Evolutionary conservation across 2,329 filamentous ascomycete genomes (phyloP), one percentile per base, ranked within the genome.

Genomic region (Alternaria panax): DNA sequence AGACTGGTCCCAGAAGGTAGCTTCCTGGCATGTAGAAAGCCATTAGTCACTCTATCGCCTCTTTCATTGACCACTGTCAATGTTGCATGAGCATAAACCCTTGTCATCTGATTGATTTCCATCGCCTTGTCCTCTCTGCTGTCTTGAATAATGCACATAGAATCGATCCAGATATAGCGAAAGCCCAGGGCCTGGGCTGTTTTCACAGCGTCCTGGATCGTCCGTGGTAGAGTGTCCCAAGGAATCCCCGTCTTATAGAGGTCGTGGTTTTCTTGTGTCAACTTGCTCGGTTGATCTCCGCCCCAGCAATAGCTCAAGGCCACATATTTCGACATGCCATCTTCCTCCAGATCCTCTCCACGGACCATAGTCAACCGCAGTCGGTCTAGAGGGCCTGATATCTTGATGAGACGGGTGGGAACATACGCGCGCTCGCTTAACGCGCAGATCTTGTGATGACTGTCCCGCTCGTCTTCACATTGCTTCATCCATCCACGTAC

Each of bases 401-500:
- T 16, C 14, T 3, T 34, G 14, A 34, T 2, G 0, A 34, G 12
- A 0, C 30, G 30, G 1, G 30, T 34, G 0, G 30, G 30, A 34
- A 7, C 5, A 34, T 34, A 34, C 12, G 30, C 30, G 0, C 30
- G 1, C 30, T 34, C 30, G 0, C 5, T 34, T 1, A 34, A 34
- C 0, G 30, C 14, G 12, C 30, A 34, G 12, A 34, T 34, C 30
- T 34, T 34, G 12, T 34, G 30, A 14, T 14, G 2, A 0, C 30
- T 2, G 7, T 34, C 0, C 11, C 5, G 30, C 30, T 34, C 30
- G 0, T 34, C 14, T 34, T 34, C 30, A 34, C 30, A 34, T 3
- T 0, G 5, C 0, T 7, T 0, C 7, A 34, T 3, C 12, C 30
- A 14, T 6, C 3, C 5, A 1, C 5, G 12, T 0, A 34, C 30